These are phyloP conservation scores for Trichoderma koningiopsis DNA, from an alignment of 2,329 filamentous ascomycete genomes.

Conservation along the genomic window DNA sequence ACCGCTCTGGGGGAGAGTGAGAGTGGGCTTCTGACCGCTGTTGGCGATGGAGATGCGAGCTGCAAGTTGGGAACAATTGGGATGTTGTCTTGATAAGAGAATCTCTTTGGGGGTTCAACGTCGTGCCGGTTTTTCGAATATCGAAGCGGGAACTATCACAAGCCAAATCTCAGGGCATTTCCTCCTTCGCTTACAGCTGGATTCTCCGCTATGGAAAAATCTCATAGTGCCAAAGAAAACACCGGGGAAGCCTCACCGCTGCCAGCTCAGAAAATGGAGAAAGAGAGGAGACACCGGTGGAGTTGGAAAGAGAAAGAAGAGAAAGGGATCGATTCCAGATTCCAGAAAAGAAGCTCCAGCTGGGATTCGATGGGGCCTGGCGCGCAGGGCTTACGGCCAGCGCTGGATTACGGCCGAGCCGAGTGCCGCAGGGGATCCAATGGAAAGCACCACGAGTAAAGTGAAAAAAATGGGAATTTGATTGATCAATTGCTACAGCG, in stretches of 20 bases:
- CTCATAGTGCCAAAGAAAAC: neutral
- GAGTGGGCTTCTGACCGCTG: neutral
- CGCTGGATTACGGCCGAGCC: constrained; percentile 15
- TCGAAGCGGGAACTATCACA: neutral
- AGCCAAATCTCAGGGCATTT: neutral
- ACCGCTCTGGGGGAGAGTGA: constrained; percentile 1
- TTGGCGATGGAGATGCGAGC: neutral
- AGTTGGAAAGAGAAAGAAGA: neutral
- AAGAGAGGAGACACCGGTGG: neutral
- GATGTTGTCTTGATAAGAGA: neutral
- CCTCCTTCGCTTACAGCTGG: neutral
- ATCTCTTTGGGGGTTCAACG: neutral
- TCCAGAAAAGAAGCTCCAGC: constrained; percentile 9
- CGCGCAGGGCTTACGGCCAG: neutral
- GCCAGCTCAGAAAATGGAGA: neutral
- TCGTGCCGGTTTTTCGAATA: neutral
- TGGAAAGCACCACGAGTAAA: too few relatives aligned
- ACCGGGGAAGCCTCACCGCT: neutral
- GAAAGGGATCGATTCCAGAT: constrained; percentile 6
- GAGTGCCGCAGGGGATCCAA: neutral
- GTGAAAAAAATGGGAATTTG: neutral
- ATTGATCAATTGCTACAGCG: neutral
- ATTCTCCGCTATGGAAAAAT: neutral
- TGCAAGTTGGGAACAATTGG: neutral
- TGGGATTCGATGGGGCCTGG: neutral